These are phyloP conservation scores for Jackrogersella multiformis DNA, from an alignment of 495 filamentous ascomycete species.

Conservation along the genomic window DNA sequence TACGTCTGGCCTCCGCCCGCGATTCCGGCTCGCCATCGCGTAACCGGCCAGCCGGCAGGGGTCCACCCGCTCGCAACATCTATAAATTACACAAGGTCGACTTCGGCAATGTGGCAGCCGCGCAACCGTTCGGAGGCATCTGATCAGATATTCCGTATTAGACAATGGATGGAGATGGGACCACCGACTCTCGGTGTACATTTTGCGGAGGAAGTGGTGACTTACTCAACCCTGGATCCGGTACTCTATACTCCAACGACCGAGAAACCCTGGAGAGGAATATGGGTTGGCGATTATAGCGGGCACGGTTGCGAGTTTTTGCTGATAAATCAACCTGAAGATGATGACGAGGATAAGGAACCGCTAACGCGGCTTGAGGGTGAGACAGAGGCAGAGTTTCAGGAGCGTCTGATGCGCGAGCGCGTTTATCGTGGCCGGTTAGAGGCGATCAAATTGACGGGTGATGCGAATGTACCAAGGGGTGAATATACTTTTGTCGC, in stretches of 20 bases:
- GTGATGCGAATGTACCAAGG: slow-evolving; percentile 86
- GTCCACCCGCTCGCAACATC: slow-evolving; percentile 45
- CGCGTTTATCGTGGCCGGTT: slow-evolving; percentile 66
- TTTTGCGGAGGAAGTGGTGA: slow-evolving; percentile 73
- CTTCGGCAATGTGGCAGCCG: slow-evolving; percentile 51
- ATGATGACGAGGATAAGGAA: slow-evolving; percentile 39
- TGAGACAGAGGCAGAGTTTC: slow-evolving; percentile 54
- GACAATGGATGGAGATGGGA: slow-evolving; percentile 70
- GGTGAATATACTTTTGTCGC: slow-evolving; percentile 83
- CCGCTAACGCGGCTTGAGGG: slow-evolving; percentile 44
- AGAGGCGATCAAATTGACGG: slow-evolving; percentile 88
- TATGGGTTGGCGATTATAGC: slow-evolving; percentile 92
- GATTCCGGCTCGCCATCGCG: slow-evolving; percentile 69
- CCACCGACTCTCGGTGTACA: slow-evolving; percentile 54
- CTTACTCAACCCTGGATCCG: slow-evolving; percentile 78
- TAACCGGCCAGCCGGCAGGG: slow-evolving; percentile 48
- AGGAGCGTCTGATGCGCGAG: slow-evolving; percentile 47
- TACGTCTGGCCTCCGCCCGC: slow-evolving; percentile 77
- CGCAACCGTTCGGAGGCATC: slow-evolving; percentile 64
- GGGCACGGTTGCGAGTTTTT: slow-evolving; percentile 91
- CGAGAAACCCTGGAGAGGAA: slow-evolving; percentile 83
- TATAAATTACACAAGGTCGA: slow-evolving; percentile 44
- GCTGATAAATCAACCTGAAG: slow-evolving; percentile 75
- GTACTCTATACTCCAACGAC: slow-evolving; percentile 77
- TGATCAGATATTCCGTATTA: slow-evolving; percentile 73